Conservation (phyloP, 495 filamentous ascomycete species). For the Annulohypoxylon maeteangense region DNA sequence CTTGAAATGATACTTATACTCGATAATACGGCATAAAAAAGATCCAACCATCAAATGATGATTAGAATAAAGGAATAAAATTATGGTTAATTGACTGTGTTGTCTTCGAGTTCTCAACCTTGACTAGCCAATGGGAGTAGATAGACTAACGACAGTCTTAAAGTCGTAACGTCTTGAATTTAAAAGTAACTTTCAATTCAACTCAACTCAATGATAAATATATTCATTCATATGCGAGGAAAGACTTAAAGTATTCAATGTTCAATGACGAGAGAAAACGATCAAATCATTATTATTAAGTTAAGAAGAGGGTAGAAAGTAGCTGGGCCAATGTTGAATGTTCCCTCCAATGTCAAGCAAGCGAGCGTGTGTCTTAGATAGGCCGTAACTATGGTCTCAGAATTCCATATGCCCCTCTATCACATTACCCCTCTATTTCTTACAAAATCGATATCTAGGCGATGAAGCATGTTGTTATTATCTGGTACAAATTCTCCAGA, state of each 20-base stretch:
- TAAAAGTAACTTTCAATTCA: not conserved
- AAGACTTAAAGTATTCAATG: not conserved
- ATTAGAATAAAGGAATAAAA: too few relatives aligned
- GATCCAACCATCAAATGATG: too few relatives aligned
- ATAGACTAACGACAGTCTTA: not conserved
- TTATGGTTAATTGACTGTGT: not conserved
- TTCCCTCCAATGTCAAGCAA: slow-evolving; percentile 7
- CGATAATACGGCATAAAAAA: not conserved
- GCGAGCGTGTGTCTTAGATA: slow-evolving; percentile 22
- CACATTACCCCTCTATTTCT: not conserved
- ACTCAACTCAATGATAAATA: not conserved
- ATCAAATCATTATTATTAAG: too few relatives aligned
- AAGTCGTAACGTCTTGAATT: not conserved
- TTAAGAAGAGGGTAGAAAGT: slow-evolving; percentile 3
- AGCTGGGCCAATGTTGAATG: slow-evolving; percentile 2
- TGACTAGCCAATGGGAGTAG: not conserved
- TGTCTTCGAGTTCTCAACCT: not conserved
- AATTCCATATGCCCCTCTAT: not conserved
- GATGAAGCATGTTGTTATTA: not conserved
- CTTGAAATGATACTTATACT: not conserved
- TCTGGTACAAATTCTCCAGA: not conserved
- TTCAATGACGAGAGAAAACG: not conserved
- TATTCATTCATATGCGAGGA: not conserved
- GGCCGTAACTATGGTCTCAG: slow-evolving; percentile 10
- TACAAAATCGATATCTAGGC: not conserved